phyloP scores from a whole-genome alignment of 2,329 filamentous ascomycete genomes.

The Aspergillus persii region DNA sequence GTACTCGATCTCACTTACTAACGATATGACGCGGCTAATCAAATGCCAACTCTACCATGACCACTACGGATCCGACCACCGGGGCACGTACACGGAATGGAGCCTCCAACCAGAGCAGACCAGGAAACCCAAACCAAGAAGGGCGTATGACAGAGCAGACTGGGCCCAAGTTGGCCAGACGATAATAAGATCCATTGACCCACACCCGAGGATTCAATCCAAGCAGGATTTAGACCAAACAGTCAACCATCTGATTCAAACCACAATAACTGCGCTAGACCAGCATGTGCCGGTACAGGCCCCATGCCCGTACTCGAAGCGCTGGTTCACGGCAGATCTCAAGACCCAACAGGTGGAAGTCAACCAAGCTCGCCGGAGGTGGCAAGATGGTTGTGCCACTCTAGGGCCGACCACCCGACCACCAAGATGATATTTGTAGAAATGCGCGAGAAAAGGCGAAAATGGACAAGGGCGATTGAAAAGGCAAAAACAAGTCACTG shows the following conservation, averaged over 20 bases:
- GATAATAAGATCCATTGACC: constrained; percentile 5
- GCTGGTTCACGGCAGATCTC: constrained; percentile 24
- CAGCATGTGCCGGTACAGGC: constrained; percentile 9
- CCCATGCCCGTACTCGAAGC: constrained; percentile 21
- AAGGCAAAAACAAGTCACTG: constrained; percentile 20
- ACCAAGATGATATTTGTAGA: constrained; percentile 11
- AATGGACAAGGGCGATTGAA: constrained; percentile 22
- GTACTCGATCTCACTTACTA: constrained; percentile 18
- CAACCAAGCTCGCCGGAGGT: constrained; percentile 21
- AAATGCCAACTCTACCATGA: constrained; percentile 25
- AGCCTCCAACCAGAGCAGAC: too few relatives aligned
- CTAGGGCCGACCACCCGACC: constrained; percentile 5
- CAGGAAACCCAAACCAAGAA: constrained; percentile 6
- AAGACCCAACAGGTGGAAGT: constrained; percentile 21
- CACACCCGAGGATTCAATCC: constrained; percentile 1
- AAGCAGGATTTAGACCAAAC: constrained; percentile 6
- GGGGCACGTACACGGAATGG: constrained; percentile 21
- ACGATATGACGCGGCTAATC: constrained; percentile 13
- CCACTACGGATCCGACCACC: constrained; percentile 23
- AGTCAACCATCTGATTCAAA: constrained; percentile 1
- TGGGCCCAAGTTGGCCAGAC: constrained; percentile 8
- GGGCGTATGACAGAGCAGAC: constrained; percentile 13
- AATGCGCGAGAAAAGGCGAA: constrained; percentile 14
- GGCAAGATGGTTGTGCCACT: constrained; percentile 12
- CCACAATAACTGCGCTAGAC: constrained; percentile 10